phyloP scores from a whole-genome alignment of 108 stramenopile genomes.

The Fragilariopsis cylindrus region DNA sequence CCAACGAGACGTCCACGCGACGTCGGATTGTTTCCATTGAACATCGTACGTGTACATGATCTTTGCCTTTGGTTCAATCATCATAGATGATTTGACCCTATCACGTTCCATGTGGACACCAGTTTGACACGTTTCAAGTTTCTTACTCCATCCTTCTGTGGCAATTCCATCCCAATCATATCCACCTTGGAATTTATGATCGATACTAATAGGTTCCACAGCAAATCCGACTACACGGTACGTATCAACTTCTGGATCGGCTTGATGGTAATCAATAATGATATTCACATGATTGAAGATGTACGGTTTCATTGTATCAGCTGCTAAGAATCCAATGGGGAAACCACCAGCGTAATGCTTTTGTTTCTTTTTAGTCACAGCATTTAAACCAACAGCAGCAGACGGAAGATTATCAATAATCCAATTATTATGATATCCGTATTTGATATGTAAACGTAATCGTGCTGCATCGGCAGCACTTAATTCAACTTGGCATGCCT shows the following conservation, averaged over 20 bases:
- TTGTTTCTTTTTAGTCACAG: constrained; percentile 44
- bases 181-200: constrained; percentile 76
- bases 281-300: constrained; percentile 97
- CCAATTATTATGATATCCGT: constrained; percentile 98
- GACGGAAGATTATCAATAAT: constrained; percentile 99
- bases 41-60: constrained; percentile 99
- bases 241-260: constrained; percentile 70
- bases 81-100: constrained; percentile 45
- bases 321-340: constrained; percentile 85
- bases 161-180: constrained; percentile 76
- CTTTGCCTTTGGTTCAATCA: constrained; percentile 51
- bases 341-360: constrained; percentile 91
- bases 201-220: constrained; percentile 91
- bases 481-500: constrained; percentile 68
- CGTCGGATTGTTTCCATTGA: constrained; percentile 83
- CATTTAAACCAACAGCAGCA: constrained; percentile 66
- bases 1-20: constrained; percentile 97
- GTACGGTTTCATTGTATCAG: constrained; percentile 64
- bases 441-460: constrained; percentile 71
- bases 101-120: constrained; percentile 42
- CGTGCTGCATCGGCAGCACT: constrained; percentile 56
- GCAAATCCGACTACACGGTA: constrained; percentile 95
- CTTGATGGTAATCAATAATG: constrained; percentile 85
- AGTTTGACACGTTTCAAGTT: constrained; percentile 62
- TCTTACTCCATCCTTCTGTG: constrained; percentile 62